phyloP scores from a whole-genome alignment of 805 yeast genomes.

The Kregervanrija delftensis region DNA sequence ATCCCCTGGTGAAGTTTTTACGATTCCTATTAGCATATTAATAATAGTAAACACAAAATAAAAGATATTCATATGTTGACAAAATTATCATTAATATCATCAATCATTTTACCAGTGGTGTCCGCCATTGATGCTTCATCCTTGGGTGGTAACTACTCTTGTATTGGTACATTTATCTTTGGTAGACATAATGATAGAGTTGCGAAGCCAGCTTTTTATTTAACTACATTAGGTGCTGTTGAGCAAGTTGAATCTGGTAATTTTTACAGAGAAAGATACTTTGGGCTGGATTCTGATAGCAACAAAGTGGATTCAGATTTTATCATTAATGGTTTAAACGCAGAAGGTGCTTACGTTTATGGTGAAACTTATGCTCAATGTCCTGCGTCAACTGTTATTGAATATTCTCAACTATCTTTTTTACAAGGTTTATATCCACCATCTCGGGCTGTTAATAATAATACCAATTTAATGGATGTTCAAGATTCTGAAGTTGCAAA shows the following conservation, averaged over 20 bases:
- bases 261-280: constrained; percentile 37
- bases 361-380: constrained; percentile 33
- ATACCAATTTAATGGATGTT: constrained; percentile 17
- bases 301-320: constrained; percentile 23
- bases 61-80: too few relatives aligned
- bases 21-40: too few relatives aligned
- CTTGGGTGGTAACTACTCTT: constrained; percentile 19
- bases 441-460: constrained; percentile 22
- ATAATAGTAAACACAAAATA: too few relatives aligned
- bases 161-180: constrained; percentile 38
- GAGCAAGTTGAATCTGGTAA: constrained; percentile 33
- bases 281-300: constrained; percentile 26
- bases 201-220: constrained; percentile 35
- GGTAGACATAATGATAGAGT: constrained; percentile 46
- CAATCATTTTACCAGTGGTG: too few relatives aligned
- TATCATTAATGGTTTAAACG: constrained; percentile 26
- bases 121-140: neutral
- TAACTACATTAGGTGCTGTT: constrained; percentile 38
- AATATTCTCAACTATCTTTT: constrained; percentile 36
- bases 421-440: constrained; percentile 45
- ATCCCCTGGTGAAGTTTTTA: too few relatives aligned
- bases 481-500: constrained; percentile 31
- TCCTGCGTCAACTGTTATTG: constrained; percentile 31
- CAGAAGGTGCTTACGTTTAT: constrained; percentile 29
- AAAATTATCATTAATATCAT: too few relatives aligned